These are phyloP conservation scores for Pseudoturritis turrita DNA, from an alignment of 345 rosid species.

Conservation along the genomic window DNA sequence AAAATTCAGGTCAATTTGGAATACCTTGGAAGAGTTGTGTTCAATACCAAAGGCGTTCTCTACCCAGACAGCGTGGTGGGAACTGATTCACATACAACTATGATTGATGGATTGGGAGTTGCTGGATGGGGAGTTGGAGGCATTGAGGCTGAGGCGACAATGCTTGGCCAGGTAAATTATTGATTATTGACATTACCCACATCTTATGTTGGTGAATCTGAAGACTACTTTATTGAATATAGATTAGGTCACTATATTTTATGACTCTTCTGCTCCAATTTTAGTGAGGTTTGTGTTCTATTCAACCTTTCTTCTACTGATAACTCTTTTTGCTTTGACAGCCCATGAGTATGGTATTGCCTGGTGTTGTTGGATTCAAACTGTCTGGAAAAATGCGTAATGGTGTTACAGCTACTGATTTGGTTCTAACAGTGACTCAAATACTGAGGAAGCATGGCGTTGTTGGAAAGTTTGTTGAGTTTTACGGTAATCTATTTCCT, in stretches of 20 bases:
- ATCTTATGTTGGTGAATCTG: background rate
- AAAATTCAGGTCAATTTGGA: constrained; percentile 71
- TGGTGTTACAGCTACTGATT: constrained; percentile 93
- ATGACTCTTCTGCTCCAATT: background rate
- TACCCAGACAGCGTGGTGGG: constrained; percentile 96
- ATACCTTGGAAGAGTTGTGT: constrained; percentile 90
- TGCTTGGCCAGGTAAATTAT: constrained; percentile 91
- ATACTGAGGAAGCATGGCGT: constrained; percentile 95
- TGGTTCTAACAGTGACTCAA: constrained; percentile 93
- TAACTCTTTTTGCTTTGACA: constrained; percentile 14
- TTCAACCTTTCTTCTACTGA: background rate
- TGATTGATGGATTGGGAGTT: constrained; percentile 96
- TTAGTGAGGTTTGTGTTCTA: background rate
- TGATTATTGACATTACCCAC: background rate
- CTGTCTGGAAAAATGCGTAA: constrained; percentile 66
- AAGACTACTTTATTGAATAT: background rate
- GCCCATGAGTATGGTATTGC: constrained; percentile 99
- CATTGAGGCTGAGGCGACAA: constrained; percentile 92
- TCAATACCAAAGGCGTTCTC: constrained; percentile 70
- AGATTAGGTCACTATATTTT: background rate
- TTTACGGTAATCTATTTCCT: constrained; percentile 59
- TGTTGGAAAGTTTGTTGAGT: constrained; percentile 96
- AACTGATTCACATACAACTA: constrained; percentile 93
- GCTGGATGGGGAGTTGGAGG: constrained; percentile 99
- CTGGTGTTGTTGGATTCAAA: constrained; percentile 95